Conservation (phyloP, 441 rosid species). For the Eutrema salsugineum region DNA sequence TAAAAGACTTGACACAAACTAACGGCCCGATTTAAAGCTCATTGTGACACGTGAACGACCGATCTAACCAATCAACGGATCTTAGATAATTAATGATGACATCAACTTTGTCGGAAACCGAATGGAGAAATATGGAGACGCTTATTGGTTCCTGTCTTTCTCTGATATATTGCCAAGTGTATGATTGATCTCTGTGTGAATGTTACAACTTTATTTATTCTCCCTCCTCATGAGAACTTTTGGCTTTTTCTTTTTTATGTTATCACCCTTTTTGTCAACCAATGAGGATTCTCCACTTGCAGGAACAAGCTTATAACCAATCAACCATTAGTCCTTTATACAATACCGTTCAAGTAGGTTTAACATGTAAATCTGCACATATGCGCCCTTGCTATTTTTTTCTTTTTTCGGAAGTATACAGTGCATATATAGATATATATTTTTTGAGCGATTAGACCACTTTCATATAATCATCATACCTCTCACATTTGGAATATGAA, state of each 20-base stretch:
- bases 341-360: neutral
- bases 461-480: neutral
- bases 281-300: constrained; percentile 24
- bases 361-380: neutral
- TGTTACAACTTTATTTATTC: constrained; percentile 33
- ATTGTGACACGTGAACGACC: constrained; percentile 20
- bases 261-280: constrained; percentile 16
- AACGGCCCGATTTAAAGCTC: constrained; percentile 18
- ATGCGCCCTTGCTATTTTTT: neutral
- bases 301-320: too few relatives aligned
- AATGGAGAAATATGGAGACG: constrained; percentile 7
- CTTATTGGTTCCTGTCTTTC: constrained; percentile 18
- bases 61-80: constrained; percentile 26
- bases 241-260: constrained; percentile 19
- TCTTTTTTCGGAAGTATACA: neutral
- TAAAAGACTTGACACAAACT: constrained; percentile 12
- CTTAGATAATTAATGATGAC: constrained; percentile 6
- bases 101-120: constrained; percentile 7
- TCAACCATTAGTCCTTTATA: too few relatives aligned
- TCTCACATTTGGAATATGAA: neutral
- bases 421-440: neutral
- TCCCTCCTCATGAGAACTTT: constrained; percentile 1
- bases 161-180: constrained; percentile 29
- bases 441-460: neutral
- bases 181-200: constrained; percentile 11